Percentiles rank a stretch among this genome's conserved stretches.
Conservation (phyloP, 2,329 filamentous ascomycete genomes). For the Chaetothyriales sp. region DNA sequence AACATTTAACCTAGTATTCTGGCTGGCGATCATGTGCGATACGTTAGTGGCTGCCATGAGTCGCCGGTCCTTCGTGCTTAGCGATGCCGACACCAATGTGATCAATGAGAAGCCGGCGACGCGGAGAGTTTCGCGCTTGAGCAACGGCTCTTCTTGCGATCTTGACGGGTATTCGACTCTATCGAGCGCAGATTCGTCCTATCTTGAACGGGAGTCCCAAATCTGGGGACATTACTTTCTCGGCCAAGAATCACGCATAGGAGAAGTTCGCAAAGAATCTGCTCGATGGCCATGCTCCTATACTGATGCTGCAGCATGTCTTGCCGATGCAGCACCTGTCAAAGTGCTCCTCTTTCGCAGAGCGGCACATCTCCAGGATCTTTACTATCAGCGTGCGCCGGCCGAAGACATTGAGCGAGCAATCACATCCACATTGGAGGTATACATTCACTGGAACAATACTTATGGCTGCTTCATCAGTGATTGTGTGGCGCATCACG, state of each 20-base stretch:
- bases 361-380: constrained; percentile 42
- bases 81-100: constrained; percentile 34
- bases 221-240: constrained; percentile 31
- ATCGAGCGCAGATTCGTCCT: constrained; percentile 1
- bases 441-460: constrained; percentile 43
- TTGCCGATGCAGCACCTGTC: constrained; percentile 42
- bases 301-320: constrained; percentile 36
- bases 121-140: constrained; percentile 2
- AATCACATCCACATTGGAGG: constrained; percentile 34
- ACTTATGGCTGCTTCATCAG: constrained; percentile 40
- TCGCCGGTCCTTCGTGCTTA: constrained; percentile 32
- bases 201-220: constrained; percentile 9
- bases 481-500: constrained; percentile 39
- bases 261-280: constrained; percentile 16
- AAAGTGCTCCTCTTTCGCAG: constrained; percentile 47
- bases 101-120: constrained; percentile 3
- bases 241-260: constrained; percentile 7
- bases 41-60: constrained; percentile 43
- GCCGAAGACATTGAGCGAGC: constrained; percentile 34
- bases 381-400: constrained; percentile 30
- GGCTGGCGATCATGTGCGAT: constrained; percentile 48
- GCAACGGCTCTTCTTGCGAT: constrained; percentile 1
- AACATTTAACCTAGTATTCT: constrained; percentile 43
- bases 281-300: constrained; percentile 42
- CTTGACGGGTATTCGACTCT: constrained; percentile 7